A percentile compares a stretch with the other conserved stretches of the same genome.
phyloP scores from a whole-genome alignment of 2,329 filamentous ascomycete species.

The Cryphonectria radicalis region DNA sequence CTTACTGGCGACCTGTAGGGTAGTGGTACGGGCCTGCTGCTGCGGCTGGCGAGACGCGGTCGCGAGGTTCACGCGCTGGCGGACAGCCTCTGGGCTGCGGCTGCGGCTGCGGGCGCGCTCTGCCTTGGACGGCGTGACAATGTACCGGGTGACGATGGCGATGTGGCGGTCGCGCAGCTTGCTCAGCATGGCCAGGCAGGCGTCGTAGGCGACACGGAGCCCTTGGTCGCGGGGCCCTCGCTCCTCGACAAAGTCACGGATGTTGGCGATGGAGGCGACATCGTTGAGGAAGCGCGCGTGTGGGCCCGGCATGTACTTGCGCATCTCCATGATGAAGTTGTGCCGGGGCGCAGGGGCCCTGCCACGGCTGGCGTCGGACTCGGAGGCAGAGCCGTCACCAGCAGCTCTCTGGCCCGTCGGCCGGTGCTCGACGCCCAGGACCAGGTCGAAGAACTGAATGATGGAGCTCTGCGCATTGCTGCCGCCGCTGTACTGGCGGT shows the following conservation, averaged over 20 bases:
- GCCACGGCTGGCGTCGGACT: slow-evolving; percentile 48
- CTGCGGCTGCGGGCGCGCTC: slow-evolving; percentile 67
- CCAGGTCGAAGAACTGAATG: slow-evolving; percentile 96
- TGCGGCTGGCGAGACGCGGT: slow-evolving; percentile 55
- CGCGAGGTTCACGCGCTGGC: slow-evolving; percentile 63
- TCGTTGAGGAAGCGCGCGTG: slow-evolving; percentile 89
- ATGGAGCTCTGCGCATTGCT: slow-evolving; percentile 97
- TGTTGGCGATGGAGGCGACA: slow-evolving; percentile 79
- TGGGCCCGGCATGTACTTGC: slow-evolving; percentile 91
- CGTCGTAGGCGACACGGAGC: slow-evolving; percentile 83
- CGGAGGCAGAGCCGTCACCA: slow-evolving; percentile 44
- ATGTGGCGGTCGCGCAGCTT: slow-evolving; percentile 91
- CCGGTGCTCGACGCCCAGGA: slow-evolving; percentile 85
- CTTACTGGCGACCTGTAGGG: slow-evolving; percentile 23
- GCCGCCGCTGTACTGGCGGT: slow-evolving; percentile 86
- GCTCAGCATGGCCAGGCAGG: slow-evolving; percentile 74
- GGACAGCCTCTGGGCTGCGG: slow-evolving; percentile 57
- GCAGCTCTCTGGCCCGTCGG: slow-evolving; percentile 77
- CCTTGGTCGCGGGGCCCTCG: slow-evolving; percentile 61
- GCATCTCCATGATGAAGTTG: slow-evolving; percentile 97
- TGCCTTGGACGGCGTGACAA: slow-evolving; percentile 85
- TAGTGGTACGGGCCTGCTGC: slow-evolving; percentile 5
- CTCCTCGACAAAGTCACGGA: slow-evolving; percentile 77
- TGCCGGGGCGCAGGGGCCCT: slow-evolving; percentile 62
- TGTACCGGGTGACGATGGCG: slow-evolving; percentile 93